phyloP scores from a whole-genome alignment of 176 grass and related monocot genomes.

The Carex kokanica region DNA sequence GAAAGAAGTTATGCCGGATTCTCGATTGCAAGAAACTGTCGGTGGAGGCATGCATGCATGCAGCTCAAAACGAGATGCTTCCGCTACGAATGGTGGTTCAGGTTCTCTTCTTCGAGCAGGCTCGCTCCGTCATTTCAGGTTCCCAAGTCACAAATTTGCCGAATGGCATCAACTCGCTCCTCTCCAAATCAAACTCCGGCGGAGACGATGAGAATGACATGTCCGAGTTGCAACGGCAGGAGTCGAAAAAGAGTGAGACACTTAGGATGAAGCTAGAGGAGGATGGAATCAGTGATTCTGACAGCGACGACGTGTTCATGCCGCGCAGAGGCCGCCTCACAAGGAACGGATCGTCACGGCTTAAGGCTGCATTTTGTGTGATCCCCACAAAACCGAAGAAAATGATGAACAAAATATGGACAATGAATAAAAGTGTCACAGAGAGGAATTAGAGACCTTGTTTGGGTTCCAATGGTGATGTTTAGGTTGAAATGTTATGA shows the following conservation, averaged over 20 bases:
- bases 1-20: constrained; percentile 70
- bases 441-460: constrained; percentile 40
- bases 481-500: constrained; percentile 12
- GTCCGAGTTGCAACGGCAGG: constrained; percentile 42
- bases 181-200: constrained; percentile 53
- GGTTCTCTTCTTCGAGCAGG: constrained; percentile 96
- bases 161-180: constrained; percentile 58
- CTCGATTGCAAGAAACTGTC: constrained; percentile 93
- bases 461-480: constrained; percentile 13
- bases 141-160: constrained; percentile 41
- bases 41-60: constrained; percentile 75
- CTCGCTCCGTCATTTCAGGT: constrained; percentile 54
- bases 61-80: constrained; percentile 86
- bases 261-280: constrained; percentile 95
- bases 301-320: constrained; percentile 48
- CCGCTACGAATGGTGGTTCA: constrained; percentile 86
- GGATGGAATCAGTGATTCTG: constrained; percentile 33
- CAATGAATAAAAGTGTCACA: constrained; percentile 46
- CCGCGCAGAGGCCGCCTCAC: constrained; percentile 44
- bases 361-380: constrained; percentile 69
- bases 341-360: constrained; percentile 64
- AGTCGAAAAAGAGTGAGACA: constrained; percentile 65
- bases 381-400: constrained; percentile 74
- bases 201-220: constrained; percentile 38
- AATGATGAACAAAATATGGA: constrained; percentile 75